Conservation (phyloP, 2,329 filamentous ascomycete genomes). For the Graphiopsis chlorocephala region DNA sequence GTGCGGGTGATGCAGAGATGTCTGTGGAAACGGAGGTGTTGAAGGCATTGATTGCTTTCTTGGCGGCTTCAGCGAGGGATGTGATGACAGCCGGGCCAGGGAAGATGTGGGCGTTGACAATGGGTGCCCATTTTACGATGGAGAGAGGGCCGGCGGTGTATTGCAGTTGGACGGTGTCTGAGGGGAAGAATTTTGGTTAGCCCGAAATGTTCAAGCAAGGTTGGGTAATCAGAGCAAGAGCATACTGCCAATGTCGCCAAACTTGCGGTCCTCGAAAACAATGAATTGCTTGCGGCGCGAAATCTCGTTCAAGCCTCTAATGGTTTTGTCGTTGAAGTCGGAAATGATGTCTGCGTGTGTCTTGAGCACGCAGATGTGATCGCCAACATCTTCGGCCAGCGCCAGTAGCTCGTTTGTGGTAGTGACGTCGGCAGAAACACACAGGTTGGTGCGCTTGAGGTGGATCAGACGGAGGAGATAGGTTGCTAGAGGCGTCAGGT, state of each 20-base stretch:
- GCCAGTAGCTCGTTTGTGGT: constrained; percentile 55
- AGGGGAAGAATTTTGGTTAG: neutral
- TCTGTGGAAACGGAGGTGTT: constrained; percentile 53
- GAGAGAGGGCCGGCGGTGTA: constrained; percentile 51
- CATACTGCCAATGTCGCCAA: constrained; percentile 56
- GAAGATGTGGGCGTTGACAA: constrained; percentile 54
- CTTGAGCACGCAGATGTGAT: constrained; percentile 60
- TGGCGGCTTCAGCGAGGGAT: constrained; percentile 49
- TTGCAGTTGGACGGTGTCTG: constrained; percentile 55
- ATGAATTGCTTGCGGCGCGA: constrained; percentile 50
- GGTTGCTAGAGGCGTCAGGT: constrained; percentile 44
- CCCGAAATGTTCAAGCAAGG: neutral
- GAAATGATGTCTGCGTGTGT: constrained; percentile 61
- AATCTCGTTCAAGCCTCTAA: constrained; percentile 47
- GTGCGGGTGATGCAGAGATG: constrained; percentile 43
- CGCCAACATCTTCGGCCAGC: constrained; percentile 58
- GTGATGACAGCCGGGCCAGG: constrained; percentile 52
- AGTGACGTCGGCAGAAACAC: constrained; percentile 57
- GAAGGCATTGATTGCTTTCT: constrained; percentile 46
- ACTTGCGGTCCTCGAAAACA: constrained; percentile 56
- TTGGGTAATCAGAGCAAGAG: neutral
- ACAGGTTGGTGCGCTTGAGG: constrained; percentile 52
- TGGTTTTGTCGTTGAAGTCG: constrained; percentile 58
- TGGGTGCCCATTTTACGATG: constrained; percentile 53
- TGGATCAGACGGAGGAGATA: constrained; percentile 51